Evolutionary conservation across 2,329 filamentous ascomycete species (phyloP).

Genomic region (Anisogramma anomala): DNA sequence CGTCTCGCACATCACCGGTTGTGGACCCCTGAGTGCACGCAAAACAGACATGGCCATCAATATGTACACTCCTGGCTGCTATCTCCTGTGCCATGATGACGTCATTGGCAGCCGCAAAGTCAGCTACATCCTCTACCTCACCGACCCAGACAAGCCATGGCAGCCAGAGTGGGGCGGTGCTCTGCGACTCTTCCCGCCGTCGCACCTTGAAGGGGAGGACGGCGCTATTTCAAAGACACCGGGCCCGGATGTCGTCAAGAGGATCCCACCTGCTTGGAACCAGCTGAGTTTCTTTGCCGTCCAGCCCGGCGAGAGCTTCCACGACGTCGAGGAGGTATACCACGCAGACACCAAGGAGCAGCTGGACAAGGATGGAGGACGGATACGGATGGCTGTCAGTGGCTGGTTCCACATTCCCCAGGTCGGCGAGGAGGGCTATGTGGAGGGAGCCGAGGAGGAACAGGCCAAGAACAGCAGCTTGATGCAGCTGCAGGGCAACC

Average conservation of each 20-base stretch:
- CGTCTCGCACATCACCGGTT: constrained; percentile 72
- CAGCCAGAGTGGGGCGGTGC: constrained; percentile 87
- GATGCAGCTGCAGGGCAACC: constrained; percentile 84
- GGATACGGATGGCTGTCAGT: constrained; percentile 92
- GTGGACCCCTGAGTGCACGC: constrained; percentile 74
- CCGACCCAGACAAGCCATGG: constrained; percentile 85
- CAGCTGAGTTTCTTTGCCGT: constrained; percentile 97
- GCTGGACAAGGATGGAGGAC: constrained; percentile 57
- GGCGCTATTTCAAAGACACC: constrained; percentile 71
- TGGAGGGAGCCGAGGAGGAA: constrained; percentile 77
- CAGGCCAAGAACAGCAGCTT: constrained; percentile 82
- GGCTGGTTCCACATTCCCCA: constrained; percentile 99
- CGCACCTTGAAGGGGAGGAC: constrained; percentile 51
- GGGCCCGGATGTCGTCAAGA: constrained; percentile 62
- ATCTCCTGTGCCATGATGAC: constrained; percentile 93
- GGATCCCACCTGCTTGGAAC: constrained; percentile 91
- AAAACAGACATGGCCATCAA: constrained; percentile 99
- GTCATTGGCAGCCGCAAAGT: constrained; percentile 94
- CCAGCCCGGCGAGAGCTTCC: constrained; percentile 96
- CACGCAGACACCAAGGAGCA: constrained; percentile 48
- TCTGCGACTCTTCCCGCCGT: constrained; percentile 70
- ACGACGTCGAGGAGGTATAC: constrained; percentile 98
- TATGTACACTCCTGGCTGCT: constrained; percentile 92
- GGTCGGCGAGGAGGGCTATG: constrained; percentile 81
- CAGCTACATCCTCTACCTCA: constrained; percentile 94